Percentiles rank a stretch among this genome's conserved stretches.
These are phyloP conservation scores for Sicyos baderoa DNA, from an alignment of 306 rosid species.

Conservation along the genomic window DNA sequence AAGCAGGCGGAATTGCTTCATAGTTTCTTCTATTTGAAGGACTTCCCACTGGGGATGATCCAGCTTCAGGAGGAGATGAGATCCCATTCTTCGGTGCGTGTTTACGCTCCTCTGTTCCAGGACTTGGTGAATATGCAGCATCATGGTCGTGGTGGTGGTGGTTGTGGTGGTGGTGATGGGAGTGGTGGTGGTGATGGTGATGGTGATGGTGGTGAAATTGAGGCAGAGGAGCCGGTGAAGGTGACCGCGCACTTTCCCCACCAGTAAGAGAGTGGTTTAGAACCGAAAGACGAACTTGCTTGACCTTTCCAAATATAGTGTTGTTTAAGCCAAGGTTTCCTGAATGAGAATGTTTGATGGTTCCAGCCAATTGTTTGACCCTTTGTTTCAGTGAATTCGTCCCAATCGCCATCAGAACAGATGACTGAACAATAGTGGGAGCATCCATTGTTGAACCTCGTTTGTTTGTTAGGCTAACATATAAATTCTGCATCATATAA, in stretches of 20 bases:
- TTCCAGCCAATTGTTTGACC: slow-evolving; percentile 69
- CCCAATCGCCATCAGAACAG: slow-evolving; percentile 62
- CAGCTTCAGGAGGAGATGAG: slow-evolving; percentile 11
- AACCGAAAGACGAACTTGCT: slow-evolving; percentile 73
- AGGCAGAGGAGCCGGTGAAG: slow-evolving; percentile 59
- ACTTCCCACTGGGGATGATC: slow-evolving; percentile 31
- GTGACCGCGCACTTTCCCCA: slow-evolving; percentile 40
- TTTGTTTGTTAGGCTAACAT: slow-evolving; percentile 46
- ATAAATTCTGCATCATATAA: slow-evolving; percentile 50
- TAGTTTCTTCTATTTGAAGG: slow-evolving; percentile 26
- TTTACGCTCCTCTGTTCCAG: slow-evolving; percentile 23
- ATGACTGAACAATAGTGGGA: slow-evolving; percentile 66
- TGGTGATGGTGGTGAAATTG: slow-evolving; percentile 24
- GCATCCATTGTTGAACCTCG: slow-evolving; percentile 69
- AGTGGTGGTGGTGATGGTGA: neutral
- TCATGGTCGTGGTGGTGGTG: slow-evolving; percentile 26
- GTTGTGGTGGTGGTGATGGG: slow-evolving; percentile 28
- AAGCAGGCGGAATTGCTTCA: slow-evolving; percentile 50
- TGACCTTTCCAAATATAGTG: slow-evolving; percentile 76
- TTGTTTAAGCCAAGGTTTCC: slow-evolving; percentile 77
- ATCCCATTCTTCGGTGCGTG: slow-evolving; percentile 20
- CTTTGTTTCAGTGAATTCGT: slow-evolving; percentile 48
- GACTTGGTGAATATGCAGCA: slow-evolving; percentile 44
- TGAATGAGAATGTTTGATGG: slow-evolving; percentile 59
- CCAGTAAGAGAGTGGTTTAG: slow-evolving; percentile 59